Base-by-base conservation (phyloP, 805 yeast genomes). In the Starmerella bombicola region DNA sequence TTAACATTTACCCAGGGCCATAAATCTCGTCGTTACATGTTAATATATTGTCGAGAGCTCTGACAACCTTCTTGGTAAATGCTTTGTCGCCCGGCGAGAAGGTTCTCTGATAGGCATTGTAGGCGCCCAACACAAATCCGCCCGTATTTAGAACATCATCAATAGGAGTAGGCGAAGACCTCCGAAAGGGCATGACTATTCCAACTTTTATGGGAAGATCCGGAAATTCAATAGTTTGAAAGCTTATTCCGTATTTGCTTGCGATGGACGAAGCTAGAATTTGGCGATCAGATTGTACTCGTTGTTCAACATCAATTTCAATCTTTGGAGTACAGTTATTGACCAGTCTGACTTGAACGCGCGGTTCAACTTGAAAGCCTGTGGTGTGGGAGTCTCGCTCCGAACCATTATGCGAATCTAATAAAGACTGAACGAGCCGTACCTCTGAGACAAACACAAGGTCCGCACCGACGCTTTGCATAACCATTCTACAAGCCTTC, bases 121-220 rank as follows among this genome's bases (percentile, higher is more conserved):
- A 49, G 12, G 58, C 58, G 8, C 49, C 59, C 49, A 57, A 43
- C 2, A 55, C 46, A 33, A 47, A 57, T 8, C 60, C 60, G 4
- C 55, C 52, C 1, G 25, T 23, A 15, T 12, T 12, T 3, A 26
- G 22, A 20, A 15, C 12, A 31, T 31, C 17, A 8, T 13, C 18
- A 15, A 16, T 21, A n/a, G 10, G 20, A 20, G 30, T 9, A 19
- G 31, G n/a, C 6, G 10, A 3, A 1, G 16, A 6, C 15, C 25
- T 7, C 17, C 23, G n/a, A 19, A 49, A 39, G 5, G 52, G 52
- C 29, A 49, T 32, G 13, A 44, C 23, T 10, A 49, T n/a, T 5
- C 52, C 52, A 10, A 44, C 22, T 16, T 17, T 12, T 10, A 29
- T 12, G 15, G 13, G 12, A 5, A 24, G n/a, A 9, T 7, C 30